Base-by-base conservation (phyloP, 352 stramenopile species). In the Lagenidium sp. region DNA sequence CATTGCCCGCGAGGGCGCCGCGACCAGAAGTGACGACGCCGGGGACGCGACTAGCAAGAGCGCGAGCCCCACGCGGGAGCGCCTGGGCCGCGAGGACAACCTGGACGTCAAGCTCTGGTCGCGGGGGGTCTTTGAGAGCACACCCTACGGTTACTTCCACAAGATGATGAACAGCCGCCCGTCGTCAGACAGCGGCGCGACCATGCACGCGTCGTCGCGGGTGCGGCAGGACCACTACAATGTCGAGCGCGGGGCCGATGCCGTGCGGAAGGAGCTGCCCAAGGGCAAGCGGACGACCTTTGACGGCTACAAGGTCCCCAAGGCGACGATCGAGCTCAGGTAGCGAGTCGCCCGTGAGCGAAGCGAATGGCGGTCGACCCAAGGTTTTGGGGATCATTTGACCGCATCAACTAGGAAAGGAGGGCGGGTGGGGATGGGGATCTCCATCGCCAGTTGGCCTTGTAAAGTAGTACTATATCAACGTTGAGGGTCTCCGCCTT, bases 121-220 rank as follows among this genome's bases (percentile, higher is more conserved):
- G 18, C 77, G 71, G 38, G 77, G 77, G 16, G 68, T 72, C 18
- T 84, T 74, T 29, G 77, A 90, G 54, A 84, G 68, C 64, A 90
- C 77, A 11, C 74, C 74, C 32, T 86, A 89, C 46, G 77, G 77
- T 6, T 90, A 87, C 46, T 89, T 89, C 64, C 66, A 89, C 68
- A 88, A 85, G 50, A 80, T 85, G 64, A 85, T 85, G 71, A 72
- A 50, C 45, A 75, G 53, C 40, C 68, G 58, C 0, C 50, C 61
- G 13, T 75, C 49, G 44, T 44, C 55, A 0, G 64, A 78, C 47
- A 57, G 60, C 16, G 68, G 60, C 26, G 77, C 71, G 41, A 73
- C 68, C 21, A n/a, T n/a, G n/a, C 70, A 81, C 38, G 63, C 72
- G 36, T 90, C 77, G 20, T n/a, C n/a, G n/a, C 68, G 53, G 21